Base-by-base conservation (phyloP, 1,139 yeast species). In the Lodderomyces metapsilosis region DNA sequence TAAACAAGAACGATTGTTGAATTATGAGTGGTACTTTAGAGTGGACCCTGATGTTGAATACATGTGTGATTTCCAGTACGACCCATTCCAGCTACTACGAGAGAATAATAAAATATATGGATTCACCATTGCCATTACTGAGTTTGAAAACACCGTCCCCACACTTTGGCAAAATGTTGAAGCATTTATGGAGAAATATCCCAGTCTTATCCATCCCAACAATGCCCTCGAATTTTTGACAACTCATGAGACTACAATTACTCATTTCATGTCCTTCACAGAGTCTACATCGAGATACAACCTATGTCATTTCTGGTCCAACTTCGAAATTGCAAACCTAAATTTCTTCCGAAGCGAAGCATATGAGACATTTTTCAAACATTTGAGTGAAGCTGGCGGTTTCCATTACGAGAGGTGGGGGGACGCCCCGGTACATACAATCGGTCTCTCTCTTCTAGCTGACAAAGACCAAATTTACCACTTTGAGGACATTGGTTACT, bases 331-430 rank as follows among this genome's bases (percentile, higher is more conserved):
- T 48, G 97, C 83, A 0, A 82, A 82, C 57, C 70, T 91, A 49
- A 77, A 87, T 53, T 88, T 89, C 60, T 89, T 84, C 66, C 69
- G 96, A 46, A 75, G 89, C 39, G 76, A 84, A 40, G 78, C 71
- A 15, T 91, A 91, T 60, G 61, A 74, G 27, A 74, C 71, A n/a
- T 89, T 67, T 59, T 89, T 91, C 57, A 72, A 86, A 15, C 74
- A 71, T 58, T 67, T 91, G 42, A 94, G 88, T 56, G 48, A 68
- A 37, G 63, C 81, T 0, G 96, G 95, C 1, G 97, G 96, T 0
- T 89, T 91, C 55, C 86, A 86, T 59, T 88, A 88, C 57, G 94
- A 85, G 61, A 70, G 98, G 50, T 92, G 98, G 98, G 98, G 98
- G 3, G 98, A 92, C 65, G 98, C 98, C 0, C 98, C 98, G 0